Evolutionary conservation across 768 basidiomycete species (phyloP).

Genomic region (Boletus reticuloceps): DNA sequence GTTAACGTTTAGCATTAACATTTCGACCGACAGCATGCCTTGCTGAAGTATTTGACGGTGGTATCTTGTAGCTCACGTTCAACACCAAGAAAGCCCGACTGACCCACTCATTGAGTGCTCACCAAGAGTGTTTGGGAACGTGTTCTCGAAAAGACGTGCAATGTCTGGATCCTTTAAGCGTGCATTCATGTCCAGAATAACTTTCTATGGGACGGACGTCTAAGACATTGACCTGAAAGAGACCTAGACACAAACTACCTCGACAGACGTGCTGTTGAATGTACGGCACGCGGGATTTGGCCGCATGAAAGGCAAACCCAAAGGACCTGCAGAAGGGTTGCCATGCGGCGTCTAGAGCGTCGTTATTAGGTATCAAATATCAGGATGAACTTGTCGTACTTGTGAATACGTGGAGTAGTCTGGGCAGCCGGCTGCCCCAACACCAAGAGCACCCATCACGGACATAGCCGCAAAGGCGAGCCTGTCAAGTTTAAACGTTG

Average conservation of each 20-base stretch:
- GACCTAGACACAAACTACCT: conserved; percentile 40
- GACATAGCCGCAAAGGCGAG: conserved; percentile 18
- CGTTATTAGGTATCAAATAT: neutral
- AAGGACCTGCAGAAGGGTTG: conserved; percentile 53
- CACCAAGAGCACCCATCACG: conserved; percentile 17
- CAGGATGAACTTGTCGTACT: conserved; percentile 27
- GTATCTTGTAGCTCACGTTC: conserved; percentile 48
- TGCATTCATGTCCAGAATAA: conserved; percentile 69
- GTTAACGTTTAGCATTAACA: neutral
- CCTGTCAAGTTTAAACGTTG: conserved; percentile 25
- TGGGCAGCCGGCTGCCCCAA: conserved; percentile 43
- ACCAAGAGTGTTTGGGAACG: conserved; percentile 82
- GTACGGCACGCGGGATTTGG: conserved; percentile 68
- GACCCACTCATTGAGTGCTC: conserved; percentile 11
- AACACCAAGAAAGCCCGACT: neutral
- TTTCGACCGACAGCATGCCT: conserved; percentile 34
- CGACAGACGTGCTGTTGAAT: conserved; percentile 72
- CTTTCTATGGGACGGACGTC: conserved; percentile 43
- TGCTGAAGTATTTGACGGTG: conserved; percentile 72
- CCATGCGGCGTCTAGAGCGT: conserved; percentile 54
- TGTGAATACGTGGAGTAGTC: conserved; percentile 62
- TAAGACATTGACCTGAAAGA: neutral
- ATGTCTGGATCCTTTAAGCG: conserved; percentile 75
- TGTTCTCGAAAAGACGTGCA: conserved; percentile 77
- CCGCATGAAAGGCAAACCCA: conserved; percentile 71